A percentile compares a stretch with the other conserved stretches of the same genome.
Conservation (phyloP, 2,329 filamentous ascomycete species). For the Paraconiothyrium brasiliense region DNA sequence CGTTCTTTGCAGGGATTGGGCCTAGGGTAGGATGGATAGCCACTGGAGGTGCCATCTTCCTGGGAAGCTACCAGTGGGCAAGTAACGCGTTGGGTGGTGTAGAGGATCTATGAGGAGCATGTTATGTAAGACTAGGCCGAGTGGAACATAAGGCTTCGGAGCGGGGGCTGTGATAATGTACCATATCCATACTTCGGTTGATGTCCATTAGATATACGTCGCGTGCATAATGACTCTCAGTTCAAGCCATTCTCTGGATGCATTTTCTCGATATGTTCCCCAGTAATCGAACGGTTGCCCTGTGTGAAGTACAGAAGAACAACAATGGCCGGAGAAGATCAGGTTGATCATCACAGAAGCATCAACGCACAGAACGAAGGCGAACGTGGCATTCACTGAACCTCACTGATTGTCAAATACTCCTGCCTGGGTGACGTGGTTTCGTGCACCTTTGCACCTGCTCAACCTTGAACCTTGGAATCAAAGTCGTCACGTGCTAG, state of each 20-base stretch:
- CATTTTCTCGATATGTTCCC: no score
- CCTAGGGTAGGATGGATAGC: slow-evolving; percentile 95
- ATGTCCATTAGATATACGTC: neutral
- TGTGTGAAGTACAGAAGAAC: no score
- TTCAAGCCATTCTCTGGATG: no score
- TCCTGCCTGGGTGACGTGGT: neutral
- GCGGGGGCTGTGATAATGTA: neutral
- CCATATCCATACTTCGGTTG: neutral
- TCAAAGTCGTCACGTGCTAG: neutral
- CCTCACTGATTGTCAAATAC: no score
- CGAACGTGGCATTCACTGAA: no score
- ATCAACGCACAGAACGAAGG: no score
- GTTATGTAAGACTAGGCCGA: slow-evolving; percentile 13
- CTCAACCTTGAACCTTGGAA: neutral
- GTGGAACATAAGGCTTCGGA: neutral
- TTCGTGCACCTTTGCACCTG: neutral
- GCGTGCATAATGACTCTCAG: no score
- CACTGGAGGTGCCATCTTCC: slow-evolving; percentile 90
- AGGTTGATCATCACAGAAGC: no score
- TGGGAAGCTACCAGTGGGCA: slow-evolving; percentile 91
- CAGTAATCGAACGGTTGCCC: no score
- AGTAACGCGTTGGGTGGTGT: slow-evolving; percentile 73
- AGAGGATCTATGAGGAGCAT: slow-evolving; percentile 27
- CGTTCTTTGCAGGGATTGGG: slow-evolving; percentile 79
- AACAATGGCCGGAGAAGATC: no score